Base-by-base conservation (phyloP, 768 basidiomycete genomes). In the Pleurotus citrinopileatus region DNA sequence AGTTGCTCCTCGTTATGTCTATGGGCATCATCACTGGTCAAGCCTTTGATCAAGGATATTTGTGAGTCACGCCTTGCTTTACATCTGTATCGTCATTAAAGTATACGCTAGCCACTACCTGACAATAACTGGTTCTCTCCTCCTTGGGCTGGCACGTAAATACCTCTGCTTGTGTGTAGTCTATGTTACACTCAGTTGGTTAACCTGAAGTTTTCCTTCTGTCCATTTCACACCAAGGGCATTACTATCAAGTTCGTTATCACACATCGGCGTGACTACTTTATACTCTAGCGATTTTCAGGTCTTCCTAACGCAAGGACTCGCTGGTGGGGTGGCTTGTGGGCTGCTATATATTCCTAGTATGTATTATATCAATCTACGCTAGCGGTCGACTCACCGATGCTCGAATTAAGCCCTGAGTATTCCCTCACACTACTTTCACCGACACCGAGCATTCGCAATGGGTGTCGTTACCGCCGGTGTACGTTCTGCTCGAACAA, bases 381-480 rank as follows among this genome's bases (percentile, higher is more conserved):
- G 2, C 10, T 9, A 34, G 32, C 32, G 32, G n/a, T 3, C 9
- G 32, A 9, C 9, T n/a, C 32, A 10, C 32, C 9, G 32, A 10
- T 34, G 10, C 2, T n/a, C n/a, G 2, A 9, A 1, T 34, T n/a
- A 10, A 34, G 32, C 32, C n/a, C 61, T 80, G 54, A 72, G 74
- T 8, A 66, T 82, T 34, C 56, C 80, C 19, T 71, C 76, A 3
- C 81, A 82, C 50, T 73, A 79, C 56, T 84, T 83, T 64, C 62
- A 70, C 28, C 61, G 61, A 13, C 73, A 73, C 10, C 74, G 77
- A 10, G 73, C 75, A 7, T 60, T 80, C 40, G 81, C 78, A 0
- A 78, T 79, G 64, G 75, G 80, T 19, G 67, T 84, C 43, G 76
- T 73, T 17, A 72, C 74, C 1, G 73, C 79, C 2, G 80, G 79